Conservation (phyloP, 768 basidiomycete species). For the Tulasnella sp. region DNA sequence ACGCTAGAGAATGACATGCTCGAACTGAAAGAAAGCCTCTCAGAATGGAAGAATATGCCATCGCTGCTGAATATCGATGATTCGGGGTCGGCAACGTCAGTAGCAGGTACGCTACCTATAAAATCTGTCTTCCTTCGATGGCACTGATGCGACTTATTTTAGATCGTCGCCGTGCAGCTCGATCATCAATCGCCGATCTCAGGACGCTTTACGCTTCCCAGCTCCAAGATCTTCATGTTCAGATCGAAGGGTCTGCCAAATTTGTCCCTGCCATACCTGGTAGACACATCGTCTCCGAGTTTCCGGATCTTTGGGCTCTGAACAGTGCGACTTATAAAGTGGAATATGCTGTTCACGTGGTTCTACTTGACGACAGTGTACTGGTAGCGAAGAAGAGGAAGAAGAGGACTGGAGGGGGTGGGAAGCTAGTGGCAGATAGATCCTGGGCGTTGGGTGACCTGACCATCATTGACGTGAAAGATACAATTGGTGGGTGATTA, state of each 20-base stretch:
- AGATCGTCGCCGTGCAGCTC: conserved; percentile 51
- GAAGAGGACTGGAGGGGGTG: conserved; percentile 51
- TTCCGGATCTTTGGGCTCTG: conserved; percentile 69
- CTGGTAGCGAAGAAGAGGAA: conserved; percentile 73
- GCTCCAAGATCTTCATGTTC: conserved; percentile 79
- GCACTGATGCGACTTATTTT: not conserved
- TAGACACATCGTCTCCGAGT: conserved; percentile 80
- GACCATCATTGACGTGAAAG: conserved; percentile 91
- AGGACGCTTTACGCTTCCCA: conserved; percentile 90
- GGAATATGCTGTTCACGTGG: conserved; percentile 76
- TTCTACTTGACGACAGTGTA: conserved; percentile 84
- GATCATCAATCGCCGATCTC: conserved; percentile 93
- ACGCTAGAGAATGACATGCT: conserved; percentile 96
- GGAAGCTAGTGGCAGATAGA: conserved; percentile 81
- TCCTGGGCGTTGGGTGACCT: conserved; percentile 94
- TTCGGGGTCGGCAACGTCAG: conserved; percentile 40
- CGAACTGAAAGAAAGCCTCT: conserved; percentile 85
- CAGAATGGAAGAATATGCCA: conserved; percentile 95
- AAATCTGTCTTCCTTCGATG: not conserved
- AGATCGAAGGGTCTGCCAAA: conserved; percentile 90
- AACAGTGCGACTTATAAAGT: conserved; percentile 95
- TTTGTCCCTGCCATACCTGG: conserved; percentile 87
- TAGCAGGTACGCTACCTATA: conserved; percentile 34
- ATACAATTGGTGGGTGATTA: conserved; percentile 64
- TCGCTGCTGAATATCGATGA: conserved; percentile 85